A percentile compares a stretch with the other conserved stretches of the same genome.
These are phyloP conservation scores for Ustilago vetiveriae DNA, from an alignment of 1,284 basidiomycete species.

Conservation along the genomic window DNA sequence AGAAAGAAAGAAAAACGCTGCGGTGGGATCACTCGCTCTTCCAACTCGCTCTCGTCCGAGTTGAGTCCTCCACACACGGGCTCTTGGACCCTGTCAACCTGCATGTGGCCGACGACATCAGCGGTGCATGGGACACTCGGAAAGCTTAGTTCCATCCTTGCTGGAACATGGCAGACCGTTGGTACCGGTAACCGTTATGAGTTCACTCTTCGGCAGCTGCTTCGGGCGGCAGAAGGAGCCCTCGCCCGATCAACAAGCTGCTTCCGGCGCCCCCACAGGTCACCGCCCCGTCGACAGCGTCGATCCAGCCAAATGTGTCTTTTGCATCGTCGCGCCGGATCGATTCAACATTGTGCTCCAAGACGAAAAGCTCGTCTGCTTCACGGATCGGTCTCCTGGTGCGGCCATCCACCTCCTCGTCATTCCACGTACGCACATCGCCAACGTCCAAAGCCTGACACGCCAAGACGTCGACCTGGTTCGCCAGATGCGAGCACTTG, in stretches of 20 bases:
- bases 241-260: not conserved
- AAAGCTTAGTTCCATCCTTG: too few species aligned
- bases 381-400: conserved; percentile 75
- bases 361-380: conserved; percentile 74
- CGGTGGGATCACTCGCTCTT: too few species aligned
- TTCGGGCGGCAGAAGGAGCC: conserved; percentile 9
- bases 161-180: too few species aligned
- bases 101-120: too few species aligned
- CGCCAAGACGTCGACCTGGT: conserved; percentile 68
- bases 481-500: conserved; percentile 74
- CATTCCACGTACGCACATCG: conserved; percentile 74
- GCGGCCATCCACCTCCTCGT: conserved; percentile 75
- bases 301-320: conserved; percentile 69
- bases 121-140: too few species aligned
- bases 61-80: too few species aligned
- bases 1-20: conserved; percentile 2
- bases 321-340: conserved; percentile 72
- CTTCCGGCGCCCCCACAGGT: conserved; percentile 8
- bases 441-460: conserved; percentile 70
- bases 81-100: too few species aligned
- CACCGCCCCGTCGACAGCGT: conserved; percentile 22
- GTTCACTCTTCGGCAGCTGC: conserved; percentile 26
- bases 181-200: conserved; percentile 5
- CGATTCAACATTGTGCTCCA: conserved; percentile 75
- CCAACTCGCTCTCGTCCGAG: too few species aligned